These are phyloP conservation scores for Adansonia gregorii DNA, from an alignment of 441 rosid genomes.

Conservation along the genomic window DNA sequence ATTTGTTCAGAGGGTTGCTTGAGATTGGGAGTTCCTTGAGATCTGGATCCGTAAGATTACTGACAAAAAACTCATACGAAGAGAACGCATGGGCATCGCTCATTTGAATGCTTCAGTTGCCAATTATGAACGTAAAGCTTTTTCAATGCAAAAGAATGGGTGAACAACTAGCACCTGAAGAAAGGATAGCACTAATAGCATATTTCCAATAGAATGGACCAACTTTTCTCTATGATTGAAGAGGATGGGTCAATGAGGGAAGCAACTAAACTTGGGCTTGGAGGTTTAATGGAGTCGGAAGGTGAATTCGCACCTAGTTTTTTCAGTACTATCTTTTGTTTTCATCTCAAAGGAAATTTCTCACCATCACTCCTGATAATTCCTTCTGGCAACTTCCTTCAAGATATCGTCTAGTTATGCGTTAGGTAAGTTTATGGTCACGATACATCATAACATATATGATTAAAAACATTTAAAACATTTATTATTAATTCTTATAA, in stretches of 20 bases:
- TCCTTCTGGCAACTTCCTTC: no score
- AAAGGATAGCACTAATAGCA: background rate
- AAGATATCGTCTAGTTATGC: no score
- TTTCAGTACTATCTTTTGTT: background rate
- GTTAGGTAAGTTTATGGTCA: no score
- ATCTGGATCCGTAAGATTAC: background rate
- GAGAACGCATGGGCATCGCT: background rate
- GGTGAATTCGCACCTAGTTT: no score
- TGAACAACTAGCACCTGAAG: background rate
- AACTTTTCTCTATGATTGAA: background rate
- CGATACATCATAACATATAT: no score
- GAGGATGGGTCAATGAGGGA: background rate
- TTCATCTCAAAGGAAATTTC: background rate
- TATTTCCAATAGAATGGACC: background rate
- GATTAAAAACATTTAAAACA: no score
- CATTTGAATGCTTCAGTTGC: background rate
- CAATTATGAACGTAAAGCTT: slow-evolving; percentile 1
- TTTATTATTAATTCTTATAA: no score
- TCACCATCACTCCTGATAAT: background rate
- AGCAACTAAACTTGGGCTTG: background rate
- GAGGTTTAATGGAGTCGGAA: background rate
- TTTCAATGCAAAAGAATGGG: background rate
- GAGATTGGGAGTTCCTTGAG: background rate
- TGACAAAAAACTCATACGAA: background rate
- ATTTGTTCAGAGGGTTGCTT: background rate